Base-by-base conservation (phyloP, 768 basidiomycete species). In the Trametes maxima region DNA sequence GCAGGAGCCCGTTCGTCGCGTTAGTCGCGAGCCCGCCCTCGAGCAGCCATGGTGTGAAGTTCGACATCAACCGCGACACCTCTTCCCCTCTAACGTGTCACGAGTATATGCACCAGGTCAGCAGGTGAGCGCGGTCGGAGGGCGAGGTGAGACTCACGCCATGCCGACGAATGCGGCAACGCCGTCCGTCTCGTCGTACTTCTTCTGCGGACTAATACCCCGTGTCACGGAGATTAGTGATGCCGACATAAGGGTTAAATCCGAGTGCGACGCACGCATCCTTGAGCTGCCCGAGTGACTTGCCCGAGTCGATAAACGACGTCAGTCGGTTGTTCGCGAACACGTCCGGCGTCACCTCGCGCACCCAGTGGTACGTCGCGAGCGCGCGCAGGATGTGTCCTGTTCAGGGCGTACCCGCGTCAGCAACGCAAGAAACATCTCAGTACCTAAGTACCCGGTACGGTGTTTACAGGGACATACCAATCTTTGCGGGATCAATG, bases 341-440 rank as follows among this genome's bases (percentile, higher is more conserved):
- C 7, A 86, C 83, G 68, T 91, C 81, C 6, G 89, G 89, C 17
- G 79, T 76, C 2, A 83, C 76, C 71, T 93, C 91, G 45, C 80
- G 78, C 35, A 90, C 76, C 54, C 91, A 80, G 70, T 92, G 89
- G 68, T 90, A 87, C 0, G 90, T 89, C 13, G 90, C 89, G 40
- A 92, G 80, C 22, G 90, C 77, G 45, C 91, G 85, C 46, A 93
- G 79, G 36, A 83, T 80, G 67, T 90, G 90, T 1, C 85, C 89
- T 91, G 19, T 5, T 22, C 2, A 10, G 16, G 1, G 19, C 21
- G 13, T 3, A 6, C 10, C 2, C 17, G 25, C 16, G 2, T 22
- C 16, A 8, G 33, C 44, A 17, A 49, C 22, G 49, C 21, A 51
- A 49, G 5, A 59, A 33, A 16, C 28, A n/a, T n/a, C 19, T 5